phyloP scores from a whole-genome alignment of 2,329 filamentous ascomycete genomes.

The Fusarium domesticum region DNA sequence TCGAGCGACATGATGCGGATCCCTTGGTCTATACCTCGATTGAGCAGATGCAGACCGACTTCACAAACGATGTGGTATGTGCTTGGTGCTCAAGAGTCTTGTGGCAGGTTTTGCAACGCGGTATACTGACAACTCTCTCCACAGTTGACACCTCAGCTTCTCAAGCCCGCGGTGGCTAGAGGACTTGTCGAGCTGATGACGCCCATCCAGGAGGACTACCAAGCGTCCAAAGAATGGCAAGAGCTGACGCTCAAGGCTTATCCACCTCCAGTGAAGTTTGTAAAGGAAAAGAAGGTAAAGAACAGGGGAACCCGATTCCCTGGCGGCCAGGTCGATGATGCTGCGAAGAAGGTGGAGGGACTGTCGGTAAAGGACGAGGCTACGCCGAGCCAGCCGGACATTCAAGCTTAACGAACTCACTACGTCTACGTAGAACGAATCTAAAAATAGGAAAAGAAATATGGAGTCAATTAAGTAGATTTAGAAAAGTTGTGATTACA shows the following conservation, averaged over 20 bases:
- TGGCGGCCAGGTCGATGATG: conserved; percentile 32
- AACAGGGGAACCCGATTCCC: conserved; percentile 68
- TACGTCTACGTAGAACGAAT: conserved; percentile 4
- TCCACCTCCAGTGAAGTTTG: conserved; percentile 65
- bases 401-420: not conserved
- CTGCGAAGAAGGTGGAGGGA: conserved; percentile 16
- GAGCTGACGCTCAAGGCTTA: conserved; percentile 68
- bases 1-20: conserved; percentile 68
- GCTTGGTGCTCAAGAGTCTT: not conserved
- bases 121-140: conserved; percentile 1
- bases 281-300: conserved; percentile 76
- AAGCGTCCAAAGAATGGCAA: conserved; percentile 75
- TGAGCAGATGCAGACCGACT: conserved; percentile 74
- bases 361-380: conserved; percentile 12
- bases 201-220: conserved; percentile 73
- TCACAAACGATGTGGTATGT: conserved; percentile 70
- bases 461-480: not conserved
- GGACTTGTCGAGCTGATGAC: conserved; percentile 71
- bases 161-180: conserved; percentile 79
- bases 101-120: no score
- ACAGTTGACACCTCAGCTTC: conserved; percentile 74
- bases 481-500: not conserved
- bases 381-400: not conserved
- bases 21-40: conserved; percentile 78
- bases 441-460: not conserved